Evolutionary conservation across 108 stramenopile genomes (phyloP).

Genomic region (Cyclotella choctawhatcheeana): DNA sequence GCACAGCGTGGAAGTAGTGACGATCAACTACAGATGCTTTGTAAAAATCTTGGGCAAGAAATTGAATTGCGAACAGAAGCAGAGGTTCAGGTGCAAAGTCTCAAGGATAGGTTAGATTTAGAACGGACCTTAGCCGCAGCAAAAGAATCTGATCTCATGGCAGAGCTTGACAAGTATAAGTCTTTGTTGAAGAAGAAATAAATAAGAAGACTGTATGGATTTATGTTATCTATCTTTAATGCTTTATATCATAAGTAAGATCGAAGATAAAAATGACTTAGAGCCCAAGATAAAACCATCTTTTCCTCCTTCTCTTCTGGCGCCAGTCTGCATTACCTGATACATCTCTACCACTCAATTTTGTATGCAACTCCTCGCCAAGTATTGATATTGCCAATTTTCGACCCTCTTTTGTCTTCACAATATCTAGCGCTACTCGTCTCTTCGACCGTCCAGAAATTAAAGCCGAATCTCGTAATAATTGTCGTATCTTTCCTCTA

Average conservation of each 20-base stretch:
- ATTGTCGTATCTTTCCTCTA: slow-evolving; percentile 40
- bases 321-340: background rate
- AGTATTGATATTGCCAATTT: slow-evolving; percentile 39
- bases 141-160: slow-evolving; percentile 39
- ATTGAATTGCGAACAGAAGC: slow-evolving; percentile 61
- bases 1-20: slow-evolving; percentile 38
- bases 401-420: slow-evolving; percentile 55
- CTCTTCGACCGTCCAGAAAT: slow-evolving; percentile 60
- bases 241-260: too few relatives aligned
- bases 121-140: slow-evolving; percentile 46
- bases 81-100: slow-evolving; percentile 57
- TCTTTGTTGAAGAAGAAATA: background rate
- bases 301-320: slow-evolving; percentile 14
- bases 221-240: too few relatives aligned
- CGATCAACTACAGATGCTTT: slow-evolving; percentile 61
- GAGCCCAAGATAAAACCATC: slow-evolving; percentile 39
- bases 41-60: slow-evolving; percentile 73
- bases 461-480: slow-evolving; percentile 61
- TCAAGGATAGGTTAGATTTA: slow-evolving; percentile 55
- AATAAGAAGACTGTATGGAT: too few relatives aligned
- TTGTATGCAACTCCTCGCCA: slow-evolving; percentile 30
- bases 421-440: slow-evolving; percentile 64
- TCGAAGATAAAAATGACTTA: too few relatives aligned
- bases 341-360: background rate
- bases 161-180: slow-evolving; percentile 23